Evolutionary conservation across 2,329 filamentous ascomycete species (phyloP).

Genomic region (Nigrograna mackinnonii): DNA sequence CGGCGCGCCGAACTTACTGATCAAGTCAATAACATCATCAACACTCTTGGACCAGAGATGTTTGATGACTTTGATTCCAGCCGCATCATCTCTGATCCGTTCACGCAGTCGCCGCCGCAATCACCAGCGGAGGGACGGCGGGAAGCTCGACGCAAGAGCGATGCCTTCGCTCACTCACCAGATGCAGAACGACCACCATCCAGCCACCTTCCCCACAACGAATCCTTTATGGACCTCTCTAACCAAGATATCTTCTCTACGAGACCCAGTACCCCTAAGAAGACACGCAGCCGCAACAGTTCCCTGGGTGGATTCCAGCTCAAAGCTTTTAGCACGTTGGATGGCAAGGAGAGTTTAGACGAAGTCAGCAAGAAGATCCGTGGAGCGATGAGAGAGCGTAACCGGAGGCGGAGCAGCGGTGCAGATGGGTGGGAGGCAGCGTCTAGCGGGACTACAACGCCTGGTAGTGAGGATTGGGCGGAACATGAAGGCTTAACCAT

Average conservation of each 20-base stretch:
- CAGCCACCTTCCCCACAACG: slow-evolving; percentile 71
- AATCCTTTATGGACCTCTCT: slow-evolving; percentile 90
- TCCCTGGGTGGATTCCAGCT: slow-evolving; percentile 65
- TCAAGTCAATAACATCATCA: slow-evolving; percentile 89
- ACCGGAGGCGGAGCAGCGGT: slow-evolving; percentile 57
- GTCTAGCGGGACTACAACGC: slow-evolving; percentile 20
- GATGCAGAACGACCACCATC: slow-evolving; percentile 19
- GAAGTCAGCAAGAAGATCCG: slow-evolving; percentile 84
- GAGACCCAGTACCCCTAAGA: slow-evolving; percentile 78
- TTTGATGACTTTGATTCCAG: slow-evolving; percentile 76
- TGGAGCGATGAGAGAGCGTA: slow-evolving; percentile 81
- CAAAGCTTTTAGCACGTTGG: slow-evolving; percentile 68
- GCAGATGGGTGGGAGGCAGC: slow-evolving; percentile 21
- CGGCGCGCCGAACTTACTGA: slow-evolving; percentile 74
- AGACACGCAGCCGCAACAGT: slow-evolving; percentile 69
- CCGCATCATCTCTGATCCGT: slow-evolving; percentile 43
- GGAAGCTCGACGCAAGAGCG: slow-evolving; percentile 16
- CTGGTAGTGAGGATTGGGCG: slow-evolving; percentile 17
- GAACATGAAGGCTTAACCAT: slow-evolving; percentile 4
- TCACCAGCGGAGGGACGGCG: slow-evolving; percentile 23
- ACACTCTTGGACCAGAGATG: slow-evolving; percentile 91
- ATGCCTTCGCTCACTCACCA: slow-evolving; percentile 28
- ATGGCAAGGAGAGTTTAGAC: slow-evolving; percentile 73
- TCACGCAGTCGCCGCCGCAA: slow-evolving; percentile 22
- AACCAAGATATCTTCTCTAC: slow-evolving; percentile 89